A percentile compares a stretch with the other conserved stretches of the same genome.
These are phyloP conservation scores for Allium sativum DNA, from an alignment of 106 monocot genomes.

Conservation along the genomic window DNA sequence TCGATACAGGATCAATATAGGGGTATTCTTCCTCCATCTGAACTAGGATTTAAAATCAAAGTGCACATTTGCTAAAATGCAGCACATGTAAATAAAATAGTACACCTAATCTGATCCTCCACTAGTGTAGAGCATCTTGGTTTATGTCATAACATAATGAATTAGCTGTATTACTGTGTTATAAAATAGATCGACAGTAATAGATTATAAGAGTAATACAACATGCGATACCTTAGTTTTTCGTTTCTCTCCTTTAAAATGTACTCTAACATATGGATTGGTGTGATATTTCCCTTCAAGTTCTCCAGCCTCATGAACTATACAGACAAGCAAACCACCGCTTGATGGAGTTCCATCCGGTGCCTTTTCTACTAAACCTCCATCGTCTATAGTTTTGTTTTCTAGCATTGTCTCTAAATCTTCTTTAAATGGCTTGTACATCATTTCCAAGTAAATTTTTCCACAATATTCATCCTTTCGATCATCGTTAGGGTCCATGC, in stretches of 20 bases:
- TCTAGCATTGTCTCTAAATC: constrained; percentile 1
- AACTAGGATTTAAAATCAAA: too few species aligned
- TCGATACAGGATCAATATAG: too few species aligned
- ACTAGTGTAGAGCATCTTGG: too few species aligned
- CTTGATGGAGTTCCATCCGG: constrained; percentile 34
- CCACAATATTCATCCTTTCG: constrained; percentile 48
- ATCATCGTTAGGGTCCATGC: constrained; percentile 64
- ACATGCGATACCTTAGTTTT: constrained; percentile 45
- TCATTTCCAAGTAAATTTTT: constrained; percentile 26
- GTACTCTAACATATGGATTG: constrained; percentile 48
- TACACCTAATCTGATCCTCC: too few species aligned
- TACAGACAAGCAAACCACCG: constrained; percentile 52
- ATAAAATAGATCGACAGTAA: too few species aligned
- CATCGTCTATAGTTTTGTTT: constrained; percentile 22
- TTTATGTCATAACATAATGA: too few species aligned
- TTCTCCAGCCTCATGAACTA: constrained; percentile 60
- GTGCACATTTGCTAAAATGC: too few species aligned
- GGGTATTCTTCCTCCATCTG: too few species aligned
- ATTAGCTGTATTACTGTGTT: background rate
- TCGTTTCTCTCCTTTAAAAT: constrained; percentile 63
- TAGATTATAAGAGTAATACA: background rate
- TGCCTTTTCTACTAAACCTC: constrained; percentile 25
- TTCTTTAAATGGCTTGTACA: constrained; percentile 43
- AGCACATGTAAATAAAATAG: too few species aligned
- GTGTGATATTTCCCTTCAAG: constrained; percentile 68